Conservation (phyloP, 345 rosid genomes). For the Clarkia xantiana region DNA sequence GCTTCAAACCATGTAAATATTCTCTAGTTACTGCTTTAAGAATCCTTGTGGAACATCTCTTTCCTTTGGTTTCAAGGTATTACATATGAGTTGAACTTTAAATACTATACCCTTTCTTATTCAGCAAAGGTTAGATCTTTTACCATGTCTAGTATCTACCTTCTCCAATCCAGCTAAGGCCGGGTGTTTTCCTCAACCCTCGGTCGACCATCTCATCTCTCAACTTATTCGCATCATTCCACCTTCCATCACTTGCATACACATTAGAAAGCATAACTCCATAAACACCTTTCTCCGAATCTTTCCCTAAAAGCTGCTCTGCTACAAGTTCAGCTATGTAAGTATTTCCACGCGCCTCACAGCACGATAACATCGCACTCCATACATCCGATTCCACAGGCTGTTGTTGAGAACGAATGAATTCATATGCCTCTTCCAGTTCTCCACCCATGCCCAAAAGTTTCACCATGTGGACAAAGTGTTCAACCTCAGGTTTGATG, state of each 20-base stretch:
- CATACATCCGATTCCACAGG: conserved; percentile 68
- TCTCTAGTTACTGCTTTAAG: no score
- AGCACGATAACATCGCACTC: conserved; percentile 81
- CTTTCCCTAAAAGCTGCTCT: conserved; percentile 30
- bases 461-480: conserved; percentile 63
- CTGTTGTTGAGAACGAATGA: conserved; percentile 36
- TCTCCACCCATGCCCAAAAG: conserved; percentile 62
- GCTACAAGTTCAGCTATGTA: conserved; percentile 55
- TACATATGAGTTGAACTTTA: no score
- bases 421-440: conserved; percentile 52
- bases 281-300: conserved; percentile 44
- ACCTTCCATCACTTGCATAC: conserved; percentile 62
- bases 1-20: no score
- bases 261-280: conserved; percentile 63
- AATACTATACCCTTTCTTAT: no score
- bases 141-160: no score
- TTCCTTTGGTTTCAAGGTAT: no score
- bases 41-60: no score
- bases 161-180: conserved; percentile 40
- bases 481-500: conserved; percentile 45
- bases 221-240: conserved; percentile 49
- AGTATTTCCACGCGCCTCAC: conserved; percentile 39
- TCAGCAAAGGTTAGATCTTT: no score
- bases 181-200: conserved; percentile 36
- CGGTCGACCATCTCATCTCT: conserved; percentile 27